These are phyloP conservation scores for Phytophthora foliorum DNA, from an alignment of 352 stramenopile genomes.

Conservation along the genomic window DNA sequence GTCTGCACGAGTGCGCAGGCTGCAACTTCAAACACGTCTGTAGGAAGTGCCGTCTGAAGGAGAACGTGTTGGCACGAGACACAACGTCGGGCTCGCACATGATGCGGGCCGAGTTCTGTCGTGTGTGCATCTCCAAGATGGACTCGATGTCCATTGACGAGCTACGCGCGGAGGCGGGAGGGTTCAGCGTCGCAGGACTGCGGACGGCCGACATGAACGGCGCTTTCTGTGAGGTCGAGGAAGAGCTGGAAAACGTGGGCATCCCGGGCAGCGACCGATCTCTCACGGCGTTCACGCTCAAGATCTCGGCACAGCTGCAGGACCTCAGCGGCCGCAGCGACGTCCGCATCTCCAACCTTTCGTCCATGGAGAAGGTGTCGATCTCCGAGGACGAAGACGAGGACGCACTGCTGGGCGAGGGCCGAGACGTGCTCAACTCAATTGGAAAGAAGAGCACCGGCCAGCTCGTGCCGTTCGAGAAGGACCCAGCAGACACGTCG, in stretches of 20 bases:
- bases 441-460: conserved; percentile 41
- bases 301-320: conserved; percentile 42
- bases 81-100: conserved; percentile 24
- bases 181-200: conserved; percentile 13
- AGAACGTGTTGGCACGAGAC: conserved; percentile 41
- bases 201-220: conserved; percentile 20
- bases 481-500: conserved; percentile 34
- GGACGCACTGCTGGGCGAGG: conserved; percentile 29
- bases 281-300: conserved; percentile 44
- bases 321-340: conserved; percentile 33
- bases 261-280: conserved; percentile 40
- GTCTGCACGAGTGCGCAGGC: conserved; percentile 31
- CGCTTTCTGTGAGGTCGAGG: conserved; percentile 19
- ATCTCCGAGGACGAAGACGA: conserved; percentile 46
- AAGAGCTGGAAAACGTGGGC: conserved; percentile 33
- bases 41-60: conserved; percentile 45
- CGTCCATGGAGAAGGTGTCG: conserved; percentile 40
- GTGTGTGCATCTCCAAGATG: conserved; percentile 43
- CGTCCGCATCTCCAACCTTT: conserved; percentile 41
- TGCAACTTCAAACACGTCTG: conserved; percentile 42
- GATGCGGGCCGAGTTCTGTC: conserved; percentile 43
- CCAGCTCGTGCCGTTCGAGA: conserved; percentile 27
- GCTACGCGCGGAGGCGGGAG: conserved; percentile 25
- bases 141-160: conserved; percentile 40
- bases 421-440: conserved; percentile 47